Evolutionary conservation across 2,329 filamentous ascomycete species (phyloP).

Genomic region (Calonectria ilicicola): DNA sequence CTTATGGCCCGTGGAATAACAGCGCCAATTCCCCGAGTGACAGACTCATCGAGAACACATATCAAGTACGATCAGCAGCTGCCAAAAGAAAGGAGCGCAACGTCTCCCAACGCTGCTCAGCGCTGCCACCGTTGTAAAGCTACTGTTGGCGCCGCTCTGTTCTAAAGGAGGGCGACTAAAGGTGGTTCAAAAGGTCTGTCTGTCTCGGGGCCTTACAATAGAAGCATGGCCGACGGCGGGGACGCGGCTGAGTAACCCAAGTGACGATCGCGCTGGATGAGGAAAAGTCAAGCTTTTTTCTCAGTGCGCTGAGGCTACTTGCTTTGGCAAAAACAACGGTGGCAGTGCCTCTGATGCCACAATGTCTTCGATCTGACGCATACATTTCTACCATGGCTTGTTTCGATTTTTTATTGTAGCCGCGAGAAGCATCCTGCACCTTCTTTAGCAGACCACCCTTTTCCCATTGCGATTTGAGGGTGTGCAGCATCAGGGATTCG

Average conservation of each 20-base stretch:
- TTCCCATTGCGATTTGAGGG: not conserved
- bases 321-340: constrained; percentile 22
- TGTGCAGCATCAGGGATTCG: not conserved
- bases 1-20: not conserved
- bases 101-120: constrained; percentile 28
- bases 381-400: not conserved
- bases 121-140: constrained; percentile 30
- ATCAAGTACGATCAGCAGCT: constrained; percentile 26
- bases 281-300: constrained; percentile 20
- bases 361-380: constrained; percentile 20
- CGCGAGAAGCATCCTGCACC: not conserved
- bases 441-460: not conserved
- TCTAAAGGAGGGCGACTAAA: constrained; percentile 31
- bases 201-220: constrained; percentile 33
- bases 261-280: constrained; percentile 31
- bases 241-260: constrained; percentile 22
- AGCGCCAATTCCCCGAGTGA: constrained; percentile 29
- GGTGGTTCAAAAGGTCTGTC: not conserved
- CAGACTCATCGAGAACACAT: constrained; percentile 19
- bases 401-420: not conserved
- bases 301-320: constrained; percentile 11
- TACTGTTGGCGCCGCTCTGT: constrained; percentile 24
- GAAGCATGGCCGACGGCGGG: constrained; percentile 28
- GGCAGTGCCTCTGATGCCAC: constrained; percentile 11
- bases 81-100: constrained; percentile 36